phyloP scores from a whole-genome alignment of 306 rosid genomes.

The Trifolium dubium region DNA sequence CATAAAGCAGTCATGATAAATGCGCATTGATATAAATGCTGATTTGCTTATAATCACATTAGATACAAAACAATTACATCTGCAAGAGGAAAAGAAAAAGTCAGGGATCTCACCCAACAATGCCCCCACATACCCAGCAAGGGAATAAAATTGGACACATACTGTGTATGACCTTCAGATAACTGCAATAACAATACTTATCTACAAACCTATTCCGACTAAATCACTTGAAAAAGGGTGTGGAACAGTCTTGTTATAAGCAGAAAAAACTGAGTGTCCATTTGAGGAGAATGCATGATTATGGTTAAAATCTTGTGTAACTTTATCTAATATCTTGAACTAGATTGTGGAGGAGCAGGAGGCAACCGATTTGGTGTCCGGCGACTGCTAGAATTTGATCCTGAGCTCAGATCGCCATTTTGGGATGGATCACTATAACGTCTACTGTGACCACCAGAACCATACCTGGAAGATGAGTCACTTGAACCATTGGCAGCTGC shows the following conservation, averaged over 20 bases:
- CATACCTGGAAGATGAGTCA: conserved; percentile 51
- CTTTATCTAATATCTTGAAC: conserved; percentile 53
- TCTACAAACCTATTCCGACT: conserved; percentile 55
- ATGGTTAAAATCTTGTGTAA: conserved; percentile 30
- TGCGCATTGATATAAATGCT: conserved; percentile 36
- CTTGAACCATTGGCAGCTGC: conserved; percentile 60
- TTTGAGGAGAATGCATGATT: conserved; percentile 34
- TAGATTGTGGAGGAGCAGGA: conserved; percentile 58
- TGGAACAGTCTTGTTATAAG: conserved; percentile 37
- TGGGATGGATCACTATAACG: conserved; percentile 64
- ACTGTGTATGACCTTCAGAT: conserved; percentile 35
- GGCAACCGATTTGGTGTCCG: conserved; percentile 60
- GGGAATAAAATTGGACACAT: conserved; percentile 46
- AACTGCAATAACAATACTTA: conserved; percentile 41
- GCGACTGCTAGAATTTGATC: conserved; percentile 57
- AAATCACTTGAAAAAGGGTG: conserved; percentile 38
- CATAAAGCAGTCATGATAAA: conserved; percentile 15
- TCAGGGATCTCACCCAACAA: conserved; percentile 44
- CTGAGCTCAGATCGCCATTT: conserved; percentile 52
- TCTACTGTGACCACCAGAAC: conserved; percentile 61
- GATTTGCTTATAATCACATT: conserved; percentile 35
- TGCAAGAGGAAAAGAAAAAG: conserved; percentile 42
- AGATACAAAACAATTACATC: conserved; percentile 55
- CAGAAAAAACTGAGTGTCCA: conserved; percentile 41
- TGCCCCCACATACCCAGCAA: conserved; percentile 44